Evolutionary conservation across 495 filamentous ascomycete genomes (phyloP), one percentile per base, ranked within the genome.

Genomic region (Trichoderma erinaceum): DNA sequence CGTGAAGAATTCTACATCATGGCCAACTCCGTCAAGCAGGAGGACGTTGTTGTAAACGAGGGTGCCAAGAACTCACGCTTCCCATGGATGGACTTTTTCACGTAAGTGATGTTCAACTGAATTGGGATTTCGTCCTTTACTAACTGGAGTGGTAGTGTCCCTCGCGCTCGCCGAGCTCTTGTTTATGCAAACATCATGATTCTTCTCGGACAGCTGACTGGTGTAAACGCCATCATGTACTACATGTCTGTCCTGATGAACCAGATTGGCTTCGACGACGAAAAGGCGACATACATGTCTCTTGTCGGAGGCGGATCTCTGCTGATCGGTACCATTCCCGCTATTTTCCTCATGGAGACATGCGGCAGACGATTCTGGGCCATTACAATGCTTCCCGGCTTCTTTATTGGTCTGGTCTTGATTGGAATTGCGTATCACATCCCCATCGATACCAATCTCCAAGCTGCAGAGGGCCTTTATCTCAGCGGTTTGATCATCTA

Each of bases 391-490:
- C 78, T 89, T 0, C 86, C 86, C 69, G 78, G 91, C 10, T 90
- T 92, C 87, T 75, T 85, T 0, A 67, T 91, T 8, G 85, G 82
- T 73, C 78, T 92, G 61, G 86, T 92, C 71, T 90, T 90, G 75
- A 92, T 89, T 0, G 90, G 90, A 15, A 90, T 92, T 75, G 88
- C 83, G 50, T 92, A 92, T 79, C 90, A 80, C 76, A 91, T 92
- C 65, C 84, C 86, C 5, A 73, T 79, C 2, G 38, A 75, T 70
- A 63, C 50, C 27, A 74, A 67, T 66, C 75, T 69, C 67, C 73
- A 81, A 5, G 73, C 86, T 29, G 85, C 72, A 65, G 75, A 83
- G 69, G 84, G 82, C 21, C 64, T 83, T 41, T 88, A 87, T 68
- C 87, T 84, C 66, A 85, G 90, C 11, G 83, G 86, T 0, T 73